Conservation (phyloP, 352 stramenopile species). For the Lagenidium giganteum region DNA sequence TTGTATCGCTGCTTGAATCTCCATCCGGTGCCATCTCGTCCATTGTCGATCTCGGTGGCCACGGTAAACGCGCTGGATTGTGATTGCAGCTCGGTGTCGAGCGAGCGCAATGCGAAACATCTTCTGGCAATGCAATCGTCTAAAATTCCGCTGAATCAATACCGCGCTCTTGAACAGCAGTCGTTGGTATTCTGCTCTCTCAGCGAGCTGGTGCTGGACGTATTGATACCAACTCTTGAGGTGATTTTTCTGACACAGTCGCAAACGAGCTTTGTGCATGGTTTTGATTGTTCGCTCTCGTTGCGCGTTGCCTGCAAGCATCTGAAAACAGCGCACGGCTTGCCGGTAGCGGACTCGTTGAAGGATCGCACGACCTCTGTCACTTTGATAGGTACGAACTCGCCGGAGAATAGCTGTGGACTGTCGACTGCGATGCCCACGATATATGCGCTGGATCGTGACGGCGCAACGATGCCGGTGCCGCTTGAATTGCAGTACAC, state of each 20-base stretch:
- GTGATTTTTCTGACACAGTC: conserved; percentile 1
- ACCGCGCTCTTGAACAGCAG: conserved; percentile 32
- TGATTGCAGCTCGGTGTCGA: conserved; percentile 35
- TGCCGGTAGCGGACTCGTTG: conserved; percentile 25
- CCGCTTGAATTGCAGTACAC: conserved; percentile 33
- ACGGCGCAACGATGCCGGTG: conserved; percentile 19
- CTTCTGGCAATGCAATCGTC: conserved; percentile 42
- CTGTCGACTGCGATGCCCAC: conserved; percentile 28
- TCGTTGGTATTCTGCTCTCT: conserved; percentile 25
- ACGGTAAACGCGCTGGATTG: conserved; percentile 56
- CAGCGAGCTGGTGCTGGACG: conserved; percentile 22
- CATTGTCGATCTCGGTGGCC: conserved; percentile 33
- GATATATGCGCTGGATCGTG: conserved; percentile 52
- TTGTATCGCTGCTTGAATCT: conserved; percentile 29
- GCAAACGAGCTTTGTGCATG: conserved; percentile 18
- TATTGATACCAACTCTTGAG: conserved; percentile 21
- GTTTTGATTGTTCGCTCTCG: conserved; percentile 26
- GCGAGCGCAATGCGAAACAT: conserved; percentile 31
- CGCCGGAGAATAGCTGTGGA: conserved; percentile 12
- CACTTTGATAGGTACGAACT: conserved; percentile 27
- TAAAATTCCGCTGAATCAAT: conserved; percentile 68
- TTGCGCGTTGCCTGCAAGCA: conserved; percentile 15
- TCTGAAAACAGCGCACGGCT: conserved; percentile 22
- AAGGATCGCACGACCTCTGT: conserved; percentile 19
- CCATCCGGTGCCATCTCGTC: conserved; percentile 28